A percentile compares a stretch with the other conserved stretches of the same genome.
phyloP scores from a whole-genome alignment of 257 asterid genomes.

The Solanum paucissectum region DNA sequence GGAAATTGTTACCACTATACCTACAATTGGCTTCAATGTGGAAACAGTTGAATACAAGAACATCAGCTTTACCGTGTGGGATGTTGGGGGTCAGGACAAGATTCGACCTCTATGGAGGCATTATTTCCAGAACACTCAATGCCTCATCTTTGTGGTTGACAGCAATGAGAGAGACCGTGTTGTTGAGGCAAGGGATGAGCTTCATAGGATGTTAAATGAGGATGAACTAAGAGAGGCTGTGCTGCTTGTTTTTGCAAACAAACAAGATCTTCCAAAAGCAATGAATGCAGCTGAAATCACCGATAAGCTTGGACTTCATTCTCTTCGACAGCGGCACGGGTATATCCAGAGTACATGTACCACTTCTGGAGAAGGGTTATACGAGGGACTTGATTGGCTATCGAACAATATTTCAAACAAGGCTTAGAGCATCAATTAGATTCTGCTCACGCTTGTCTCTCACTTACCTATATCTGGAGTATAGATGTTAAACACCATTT shows the following conservation, averaged over 20 bases:
- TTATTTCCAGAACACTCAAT: slow-evolving; percentile 13
- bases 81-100: slow-evolving; percentile 18
- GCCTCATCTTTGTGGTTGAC: slow-evolving; percentile 15
- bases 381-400: background rate
- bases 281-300: slow-evolving; percentile 92
- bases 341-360: background rate
- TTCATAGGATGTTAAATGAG: slow-evolving; percentile 7
- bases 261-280: slow-evolving; percentile 93
- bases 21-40: slow-evolving; percentile 4
- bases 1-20: too few relatives aligned
- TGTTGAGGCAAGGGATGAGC: slow-evolving; percentile 14
- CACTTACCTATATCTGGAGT: background rate
- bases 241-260: slow-evolving; percentile 75
- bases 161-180: slow-evolving; percentile 14
- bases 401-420: background rate
- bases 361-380: background rate
- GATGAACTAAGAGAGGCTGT: slow-evolving; percentile 83
- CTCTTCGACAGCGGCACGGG: slow-evolving; percentile 72
- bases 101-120: slow-evolving; percentile 15
- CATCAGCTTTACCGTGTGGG: slow-evolving; percentile 16
- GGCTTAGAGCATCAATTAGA: background rate
- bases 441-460: background rate
- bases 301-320: slow-evolving; percentile 84
- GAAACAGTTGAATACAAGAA: slow-evolving; percentile 17
- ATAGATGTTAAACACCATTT: background rate